These are phyloP conservation scores for Tremella yokohamensis DNA, from an alignment of 768 basidiomycete species.

Conservation along the genomic window DNA sequence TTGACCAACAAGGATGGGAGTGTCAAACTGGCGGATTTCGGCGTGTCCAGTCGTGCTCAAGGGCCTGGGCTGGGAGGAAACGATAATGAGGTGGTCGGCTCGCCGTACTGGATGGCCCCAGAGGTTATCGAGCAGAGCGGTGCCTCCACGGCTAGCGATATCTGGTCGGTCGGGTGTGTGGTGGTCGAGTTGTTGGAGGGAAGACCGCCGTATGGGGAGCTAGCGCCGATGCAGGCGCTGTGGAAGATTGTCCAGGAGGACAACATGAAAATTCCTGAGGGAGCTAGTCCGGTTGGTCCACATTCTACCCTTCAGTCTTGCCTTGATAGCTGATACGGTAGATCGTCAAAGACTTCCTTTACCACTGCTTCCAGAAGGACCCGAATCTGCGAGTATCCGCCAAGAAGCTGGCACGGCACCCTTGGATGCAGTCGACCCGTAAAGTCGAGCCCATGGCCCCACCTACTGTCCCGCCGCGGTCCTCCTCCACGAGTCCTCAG, in stretches of 20 bases:
- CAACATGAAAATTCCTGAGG: conserved; percentile 91
- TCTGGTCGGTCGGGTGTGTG: conserved; percentile 97
- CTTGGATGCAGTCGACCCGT: conserved; percentile 89
- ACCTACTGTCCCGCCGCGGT: neutral
- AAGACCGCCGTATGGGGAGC: conserved; percentile 89
- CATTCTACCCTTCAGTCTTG: neutral
- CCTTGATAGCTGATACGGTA: conserved; percentile 15
- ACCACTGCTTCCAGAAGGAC: conserved; percentile 98
- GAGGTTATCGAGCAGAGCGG: conserved; percentile 98
- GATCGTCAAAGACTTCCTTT: conserved; percentile 92
- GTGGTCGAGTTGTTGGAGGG: conserved; percentile 90
- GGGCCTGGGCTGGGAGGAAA: conserved; percentile 58
- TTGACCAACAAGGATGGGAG: conserved; percentile 97
- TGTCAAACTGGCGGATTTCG: conserved; percentile 98
- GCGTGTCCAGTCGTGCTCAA: conserved; percentile 79
- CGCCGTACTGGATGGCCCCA: conserved; percentile 99
- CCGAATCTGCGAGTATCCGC: conserved; percentile 89
- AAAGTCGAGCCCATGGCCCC: conserved; percentile 54
- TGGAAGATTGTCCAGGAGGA: conserved; percentile 99
- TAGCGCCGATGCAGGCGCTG: conserved; percentile 96
- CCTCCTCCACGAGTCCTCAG: neutral
- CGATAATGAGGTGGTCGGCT: conserved; percentile 91
- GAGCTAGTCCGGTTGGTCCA: conserved; percentile 65
- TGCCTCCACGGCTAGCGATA: conserved; percentile 93
- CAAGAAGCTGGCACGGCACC: conserved; percentile 83